Base-by-base conservation (phyloP, 352 stramenopile species). In the Phytopythium mirpurense region DNA sequence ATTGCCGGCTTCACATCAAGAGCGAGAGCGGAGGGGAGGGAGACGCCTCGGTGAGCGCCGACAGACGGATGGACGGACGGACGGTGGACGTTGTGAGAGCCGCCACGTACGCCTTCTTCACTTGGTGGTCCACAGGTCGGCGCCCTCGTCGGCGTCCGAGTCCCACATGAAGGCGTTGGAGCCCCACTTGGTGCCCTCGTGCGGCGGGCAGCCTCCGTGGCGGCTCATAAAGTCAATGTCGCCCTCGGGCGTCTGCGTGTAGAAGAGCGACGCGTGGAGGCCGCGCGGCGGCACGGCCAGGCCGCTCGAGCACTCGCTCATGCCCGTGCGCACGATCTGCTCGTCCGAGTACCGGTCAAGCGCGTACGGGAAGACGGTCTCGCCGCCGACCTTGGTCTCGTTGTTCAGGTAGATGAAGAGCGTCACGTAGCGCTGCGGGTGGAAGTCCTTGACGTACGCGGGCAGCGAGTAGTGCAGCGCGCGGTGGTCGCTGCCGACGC, bases 401-500 rank as follows among this genome's bases (percentile, higher is more conserved):
- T 98, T 95, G 67, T 88, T 98, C 35, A 99, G 71, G 71, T 99
- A 99, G 51, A 98, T 78, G 63, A 98, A 98, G 6, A 99, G 69
- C 47, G 96, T 99, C 19, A 95, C 93, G 67, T 95, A 98, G 12
- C 96, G 85, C 78, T 99, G 98, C 41, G 84, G 84, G 37, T 92
- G 67, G 57, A 90, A 91, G 62, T 93, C 77, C 48, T 83, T 74
- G 24, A 83, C 67, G 54, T 81, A 86, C 51, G 65, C 60, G 3
- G 84, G 84, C 34, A 92, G 32, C 38, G 56, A 77, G 67, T 91
- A 93, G 43, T 74, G 63, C 49, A 76, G 61, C 49, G 36, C 45
- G 27, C 65, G 23, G 54, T 88, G n/a, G n/a, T n/a, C n/a, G n/a
- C n/a, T n/a, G n/a, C n/a, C n/a, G n/a, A n/a, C n/a, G n/a, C n/a